Evolutionary conservation across 2,329 filamentous ascomycete genomes (phyloP), one percentile per base, ranked within the genome.

Genomic region (Pseudopyricularia javanii): DNA sequence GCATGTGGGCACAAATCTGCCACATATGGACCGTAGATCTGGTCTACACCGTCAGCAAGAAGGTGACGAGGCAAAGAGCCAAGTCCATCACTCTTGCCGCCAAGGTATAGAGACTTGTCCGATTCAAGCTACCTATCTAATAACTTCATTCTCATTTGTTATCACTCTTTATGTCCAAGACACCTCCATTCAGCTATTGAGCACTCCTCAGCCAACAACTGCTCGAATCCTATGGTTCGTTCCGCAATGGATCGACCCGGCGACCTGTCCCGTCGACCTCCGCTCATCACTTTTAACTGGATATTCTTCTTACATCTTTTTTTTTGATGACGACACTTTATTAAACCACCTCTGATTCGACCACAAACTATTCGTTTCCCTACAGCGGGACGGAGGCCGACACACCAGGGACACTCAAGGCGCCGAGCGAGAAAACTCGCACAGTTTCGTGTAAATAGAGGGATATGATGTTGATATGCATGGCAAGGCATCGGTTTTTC

Each of bases 11-110:
- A 2, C 78, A 85, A 57, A 66, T 87, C 53, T 79, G 74, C 61
- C 85, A 88, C 63, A 80, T 88, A 61, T 88, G 82, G 76, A 86
- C 81, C 0, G 70, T 83, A 33, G 74, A 85, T 53, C 64, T 88
- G 58, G 80, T 84, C 11, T 88, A 88, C 66, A 78, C 80, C 0
- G 84, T 88, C 60, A 86, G 82, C 69, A 80, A 82, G 66, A 88
- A 88, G 63, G 76, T 80, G 60, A 78, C 74, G 2, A 68, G 78
- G 54, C 71, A 76, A 63, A 67, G 74, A 57, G 66, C 70, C 32
- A 73, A 73, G 54, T 70, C 72, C 3, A 56, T 71, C 50, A 68
- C 66, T 45, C 66, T 65, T n/a, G 68, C 67, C 26, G 65, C 71
- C 43, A 70, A 76, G 67, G 74, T 70, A 59, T 76, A 70, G 60